These are phyloP conservation scores for Choricystis sp. DNA, from an alignment of 139 green algal genomes.

Conservation along the genomic window DNA sequence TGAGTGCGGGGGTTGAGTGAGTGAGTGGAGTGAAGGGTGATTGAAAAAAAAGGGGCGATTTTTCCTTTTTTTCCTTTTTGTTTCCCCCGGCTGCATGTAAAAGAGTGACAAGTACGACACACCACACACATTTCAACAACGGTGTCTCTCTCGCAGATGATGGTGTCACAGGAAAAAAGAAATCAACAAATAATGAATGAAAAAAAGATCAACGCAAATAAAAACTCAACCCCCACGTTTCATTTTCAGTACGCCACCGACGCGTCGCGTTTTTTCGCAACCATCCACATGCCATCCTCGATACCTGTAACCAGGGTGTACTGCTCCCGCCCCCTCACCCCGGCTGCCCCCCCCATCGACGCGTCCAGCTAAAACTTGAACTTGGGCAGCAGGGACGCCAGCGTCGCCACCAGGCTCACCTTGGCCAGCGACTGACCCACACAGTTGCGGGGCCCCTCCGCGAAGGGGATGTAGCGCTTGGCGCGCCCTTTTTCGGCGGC, in stretches of 20 bases:
- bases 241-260: no score
- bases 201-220: neutral
- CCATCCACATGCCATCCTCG: neutral
- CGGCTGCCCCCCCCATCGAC: neutral
- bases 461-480: conserved; percentile 38
- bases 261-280: no score
- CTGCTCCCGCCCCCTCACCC: neutral
- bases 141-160: no score
- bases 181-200: no score
- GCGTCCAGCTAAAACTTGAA: conserved; percentile 15
- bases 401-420: conserved; percentile 27
- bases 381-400: conserved; percentile 11
- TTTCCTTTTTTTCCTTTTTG: no score
- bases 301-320: neutral
- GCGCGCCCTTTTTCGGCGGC: neutral
- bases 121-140: no score
- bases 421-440: conserved; percentile 43
- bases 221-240: neutral
- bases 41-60: no score
- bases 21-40: no score
- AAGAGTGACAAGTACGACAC: no score
- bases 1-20: neutral
- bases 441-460: conserved; percentile 30
- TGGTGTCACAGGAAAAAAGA: no score
- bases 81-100: no score